These are phyloP conservation scores for Starmerella asiatica DNA, from an alignment of 805 yeast species.

Conservation along the genomic window DNA sequence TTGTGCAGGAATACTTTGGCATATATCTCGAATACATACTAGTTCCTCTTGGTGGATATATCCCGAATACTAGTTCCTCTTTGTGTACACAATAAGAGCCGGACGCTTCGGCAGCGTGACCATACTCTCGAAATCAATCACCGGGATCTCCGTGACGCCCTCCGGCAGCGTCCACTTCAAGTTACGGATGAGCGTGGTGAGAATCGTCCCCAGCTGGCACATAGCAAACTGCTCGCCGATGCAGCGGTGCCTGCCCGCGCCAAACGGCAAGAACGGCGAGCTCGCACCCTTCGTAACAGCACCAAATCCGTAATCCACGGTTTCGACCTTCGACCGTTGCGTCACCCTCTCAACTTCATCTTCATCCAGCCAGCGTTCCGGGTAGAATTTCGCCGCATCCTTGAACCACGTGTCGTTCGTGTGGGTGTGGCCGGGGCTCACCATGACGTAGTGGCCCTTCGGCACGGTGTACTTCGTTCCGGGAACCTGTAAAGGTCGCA, in stretches of 20 bases:
- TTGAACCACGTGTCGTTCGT: conserved; percentile 68
- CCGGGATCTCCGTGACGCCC: conserved; percentile 30
- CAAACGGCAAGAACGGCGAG: conserved; percentile 93
- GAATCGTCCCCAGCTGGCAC: conserved; percentile 76
- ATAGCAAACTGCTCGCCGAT: conserved; percentile 98
- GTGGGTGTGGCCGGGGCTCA: conserved; percentile 86
- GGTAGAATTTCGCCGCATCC: conserved; percentile 55
- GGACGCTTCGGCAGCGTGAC: conserved; percentile 80
- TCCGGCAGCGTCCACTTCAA: conserved; percentile 60
- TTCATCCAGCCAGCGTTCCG: conserved; percentile 63
- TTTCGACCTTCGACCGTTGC: conserved; percentile 9
- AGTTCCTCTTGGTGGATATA: neutral
- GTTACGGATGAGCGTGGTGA: conserved; percentile 60
- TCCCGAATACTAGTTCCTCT: neutral
- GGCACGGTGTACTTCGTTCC: conserved; percentile 73
- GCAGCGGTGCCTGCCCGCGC: conserved; percentile 99
- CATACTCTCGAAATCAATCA: conserved; percentile 76
- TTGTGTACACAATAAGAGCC: conserved; percentile 20
- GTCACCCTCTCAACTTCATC: conserved; percentile 21
- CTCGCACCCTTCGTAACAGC: conserved; percentile 90
- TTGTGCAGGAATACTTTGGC: neutral
- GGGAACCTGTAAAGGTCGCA: conserved; percentile 64
- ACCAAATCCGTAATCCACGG: conserved; percentile 94
- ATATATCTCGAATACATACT: neutral
- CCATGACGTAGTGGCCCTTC: conserved; percentile 75